These are phyloP conservation scores for Poa pratensis DNA, from an alignment of 176 grass and related monocot species.

Conservation along the genomic window DNA sequence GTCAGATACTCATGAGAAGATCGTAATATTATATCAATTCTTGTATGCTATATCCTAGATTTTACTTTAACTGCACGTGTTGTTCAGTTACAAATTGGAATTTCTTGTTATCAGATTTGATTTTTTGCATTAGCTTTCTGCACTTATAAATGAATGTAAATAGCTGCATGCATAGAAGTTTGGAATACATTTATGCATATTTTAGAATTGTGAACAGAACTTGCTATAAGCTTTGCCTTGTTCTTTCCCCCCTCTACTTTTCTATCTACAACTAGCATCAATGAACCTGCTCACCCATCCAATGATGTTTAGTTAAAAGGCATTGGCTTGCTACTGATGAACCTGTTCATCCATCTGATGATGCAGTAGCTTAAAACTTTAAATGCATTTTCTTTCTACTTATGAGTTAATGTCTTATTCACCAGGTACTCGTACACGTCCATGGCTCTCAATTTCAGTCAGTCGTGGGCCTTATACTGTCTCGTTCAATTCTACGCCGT, in stretches of 20 bases:
- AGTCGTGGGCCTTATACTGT: conserved; percentile 97
- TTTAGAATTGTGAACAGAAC: conserved; percentile 2
- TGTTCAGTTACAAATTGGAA: not conserved
- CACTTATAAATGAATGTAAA: conserved; percentile 8
- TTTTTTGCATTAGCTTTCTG: not conserved
- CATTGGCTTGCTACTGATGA: not conserved
- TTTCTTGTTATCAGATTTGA: not conserved
- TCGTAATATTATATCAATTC: not conserved
- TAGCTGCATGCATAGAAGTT: not conserved
- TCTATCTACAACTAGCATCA: not conserved
- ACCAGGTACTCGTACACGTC: conserved; percentile 93
- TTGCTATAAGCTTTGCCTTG: not conserved
- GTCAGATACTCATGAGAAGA: not conserved
- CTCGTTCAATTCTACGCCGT: conserved; percentile 90
- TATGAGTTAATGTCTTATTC: conserved; percentile 35
- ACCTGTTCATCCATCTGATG: conserved; percentile 16
- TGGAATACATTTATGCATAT: conserved; percentile 17
- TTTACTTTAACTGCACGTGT: conserved; percentile 19
- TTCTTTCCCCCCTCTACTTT: not conserved
- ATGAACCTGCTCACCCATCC: not conserved
- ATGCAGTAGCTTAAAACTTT: not conserved
- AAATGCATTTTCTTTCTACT: conserved; percentile 16
- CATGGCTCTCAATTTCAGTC: conserved; percentile 92
- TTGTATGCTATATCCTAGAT: not conserved
- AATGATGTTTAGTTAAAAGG: conserved; percentile 11